Conservation (phyloP, 2,329 filamentous ascomycete species). For the Fonsecaea nubica region DNA sequence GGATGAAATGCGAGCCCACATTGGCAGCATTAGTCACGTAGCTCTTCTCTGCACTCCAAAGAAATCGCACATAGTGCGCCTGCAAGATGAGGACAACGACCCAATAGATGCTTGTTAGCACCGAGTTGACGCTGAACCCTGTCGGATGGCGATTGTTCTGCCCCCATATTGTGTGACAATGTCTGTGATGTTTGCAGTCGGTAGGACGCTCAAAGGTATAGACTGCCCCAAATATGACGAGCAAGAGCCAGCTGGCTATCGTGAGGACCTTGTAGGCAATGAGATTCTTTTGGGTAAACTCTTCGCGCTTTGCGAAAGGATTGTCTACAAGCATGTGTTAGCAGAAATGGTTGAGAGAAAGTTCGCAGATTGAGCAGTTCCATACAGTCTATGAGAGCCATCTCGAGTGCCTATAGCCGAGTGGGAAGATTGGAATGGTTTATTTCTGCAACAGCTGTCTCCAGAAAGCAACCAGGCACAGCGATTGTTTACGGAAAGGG, state of each 20-base stretch:
- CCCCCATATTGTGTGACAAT: slow-evolving; percentile 73
- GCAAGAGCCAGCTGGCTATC: slow-evolving; percentile 74
- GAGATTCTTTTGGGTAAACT: slow-evolving; percentile 67
- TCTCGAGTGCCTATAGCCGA: slow-evolving; percentile 11
- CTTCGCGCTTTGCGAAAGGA: slow-evolving; percentile 75
- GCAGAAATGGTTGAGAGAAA: slow-evolving; percentile 1
- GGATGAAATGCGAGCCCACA: slow-evolving; percentile 82
- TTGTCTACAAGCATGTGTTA: slow-evolving; percentile 62
- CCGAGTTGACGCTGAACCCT: slow-evolving; percentile 75
- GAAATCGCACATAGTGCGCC: slow-evolving; percentile 74
- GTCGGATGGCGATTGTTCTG: slow-evolving; percentile 72
- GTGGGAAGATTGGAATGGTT: not conserved
- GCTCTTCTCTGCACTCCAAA: slow-evolving; percentile 72
- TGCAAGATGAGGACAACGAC: slow-evolving; percentile 63
- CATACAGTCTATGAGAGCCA: slow-evolving; percentile 33
- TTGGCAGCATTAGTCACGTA: slow-evolving; percentile 73
- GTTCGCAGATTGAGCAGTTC: not conserved
- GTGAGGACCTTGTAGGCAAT: slow-evolving; percentile 78
- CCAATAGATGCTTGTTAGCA: slow-evolving; percentile 74
- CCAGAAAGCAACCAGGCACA: not conserved
- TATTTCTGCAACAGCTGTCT: not conserved
- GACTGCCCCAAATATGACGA: slow-evolving; percentile 74
- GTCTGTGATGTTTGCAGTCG: slow-evolving; percentile 62
- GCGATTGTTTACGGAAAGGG: not conserved
- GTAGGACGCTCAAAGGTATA: slow-evolving; percentile 71